Evolutionary conservation across 1,139 yeast genomes (phyloP).

Genomic region (Kodamaea anthophila): DNA sequence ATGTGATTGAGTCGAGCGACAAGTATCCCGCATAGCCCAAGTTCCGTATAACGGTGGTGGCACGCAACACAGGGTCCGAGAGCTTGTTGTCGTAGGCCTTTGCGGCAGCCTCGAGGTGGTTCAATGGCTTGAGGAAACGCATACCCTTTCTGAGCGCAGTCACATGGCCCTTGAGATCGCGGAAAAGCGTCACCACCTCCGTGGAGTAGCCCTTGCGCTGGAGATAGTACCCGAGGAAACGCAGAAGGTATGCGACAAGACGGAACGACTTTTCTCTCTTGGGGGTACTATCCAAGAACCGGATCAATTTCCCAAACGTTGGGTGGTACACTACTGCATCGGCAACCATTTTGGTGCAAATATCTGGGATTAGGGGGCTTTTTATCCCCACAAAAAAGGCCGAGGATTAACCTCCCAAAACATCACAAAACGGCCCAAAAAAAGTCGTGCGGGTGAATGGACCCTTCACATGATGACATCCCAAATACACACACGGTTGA

Average conservation of each 20-base stretch:
- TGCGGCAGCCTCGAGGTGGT: constrained; percentile 66
- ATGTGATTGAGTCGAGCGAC: constrained; percentile 64
- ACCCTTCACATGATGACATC: no score
- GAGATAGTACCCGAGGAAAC: constrained; percentile 63
- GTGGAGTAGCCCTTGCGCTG: constrained; percentile 54
- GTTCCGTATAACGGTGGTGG: constrained; percentile 59
- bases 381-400: constrained; percentile 7
- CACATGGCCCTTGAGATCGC: constrained; percentile 50
- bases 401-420: no score
- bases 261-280: constrained; percentile 75
- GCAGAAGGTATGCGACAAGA: constrained; percentile 71
- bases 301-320: constrained; percentile 53
- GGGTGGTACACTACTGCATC: constrained; percentile 75
- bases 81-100: constrained; percentile 68
- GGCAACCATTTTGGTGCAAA: constrained; percentile 43
- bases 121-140: constrained; percentile 79
- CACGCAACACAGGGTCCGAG: constrained; percentile 55
- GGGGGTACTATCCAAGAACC: constrained; percentile 60
- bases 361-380: constrained; percentile 1
- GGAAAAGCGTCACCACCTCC: constrained; percentile 45
- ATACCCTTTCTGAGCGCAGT: constrained; percentile 76
- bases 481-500: no score
- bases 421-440: no score
- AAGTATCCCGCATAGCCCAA: constrained; percentile 72
- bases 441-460: no score